Evolutionary conservation across 805 yeast genomes (phyloP).

Genomic region (Metschnikowia santaceciliae): DNA sequence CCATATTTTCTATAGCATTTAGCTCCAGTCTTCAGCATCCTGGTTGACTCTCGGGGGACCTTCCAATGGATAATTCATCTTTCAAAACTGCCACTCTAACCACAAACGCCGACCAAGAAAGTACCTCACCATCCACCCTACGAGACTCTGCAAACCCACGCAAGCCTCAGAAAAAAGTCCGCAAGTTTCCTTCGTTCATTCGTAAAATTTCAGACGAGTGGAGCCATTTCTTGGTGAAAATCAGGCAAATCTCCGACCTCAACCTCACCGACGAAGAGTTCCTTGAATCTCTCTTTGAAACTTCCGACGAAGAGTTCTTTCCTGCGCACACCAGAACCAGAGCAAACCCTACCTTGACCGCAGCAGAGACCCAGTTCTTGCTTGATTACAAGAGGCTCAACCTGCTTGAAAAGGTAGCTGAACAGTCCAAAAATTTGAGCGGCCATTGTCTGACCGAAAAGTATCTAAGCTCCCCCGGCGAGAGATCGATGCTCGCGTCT

Average conservation of each 20-base stretch:
- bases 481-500: background rate
- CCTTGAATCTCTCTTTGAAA: slow-evolving; percentile 48
- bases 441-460: background rate
- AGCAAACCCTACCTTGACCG: slow-evolving; percentile 16
- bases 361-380: slow-evolving; percentile 31
- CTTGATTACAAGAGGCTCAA: slow-evolving; percentile 29
- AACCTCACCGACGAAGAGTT: slow-evolving; percentile 47
- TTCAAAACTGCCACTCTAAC: slow-evolving; percentile 13
- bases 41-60: slow-evolving; percentile 2
- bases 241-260: slow-evolving; percentile 47
- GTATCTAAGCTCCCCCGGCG: background rate
- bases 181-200: slow-evolving; percentile 27
- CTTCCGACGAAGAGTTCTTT: slow-evolving; percentile 31
- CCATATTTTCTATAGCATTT: background rate
- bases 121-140: slow-evolving; percentile 9
- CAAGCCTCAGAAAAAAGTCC: slow-evolving; percentile 5
- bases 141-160: background rate
- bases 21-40: background rate
- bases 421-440: background rate
- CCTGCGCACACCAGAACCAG: slow-evolving; percentile 19
- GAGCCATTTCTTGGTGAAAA: slow-evolving; percentile 28
- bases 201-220: slow-evolving; percentile 38
- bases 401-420: slow-evolving; percentile 27
- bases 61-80: slow-evolving; percentile 12
- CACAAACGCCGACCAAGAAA: slow-evolving; percentile 9